Evolutionary conservation across 805 yeast genomes (phyloP), one percentile per base, ranked within the genome.

Genomic region (Suhomyces canberraensis): DNA sequence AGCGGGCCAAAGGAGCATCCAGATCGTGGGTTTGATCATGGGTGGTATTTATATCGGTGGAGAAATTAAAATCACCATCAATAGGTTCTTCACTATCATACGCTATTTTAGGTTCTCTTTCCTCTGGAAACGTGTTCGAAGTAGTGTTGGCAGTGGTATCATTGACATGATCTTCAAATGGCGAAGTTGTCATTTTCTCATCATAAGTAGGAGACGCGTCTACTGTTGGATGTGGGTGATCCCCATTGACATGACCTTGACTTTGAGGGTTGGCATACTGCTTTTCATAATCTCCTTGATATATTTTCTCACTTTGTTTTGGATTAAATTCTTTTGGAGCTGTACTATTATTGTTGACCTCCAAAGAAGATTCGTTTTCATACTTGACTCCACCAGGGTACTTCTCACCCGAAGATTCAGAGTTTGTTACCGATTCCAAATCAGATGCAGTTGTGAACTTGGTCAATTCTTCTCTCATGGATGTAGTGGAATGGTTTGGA

Each of bases 31-130:
- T 26, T 9, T 32, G 21, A 21, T 40, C 26, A 16, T 38, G 37
- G 16, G 46, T 42, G n/a, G 40, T 39, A 21, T 39, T 29, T 22
- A 42, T 39, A 4, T 35, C 48, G 17, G 39, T 48, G 29, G 61
- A 53, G 28, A 58, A 56, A 39, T 59, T 54, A 36, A 57, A 58
- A 39, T 59, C 64, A 4, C 61, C 61, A 17, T 58, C 60, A 25
- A 46, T 41, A n/a, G 29, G 33, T 16, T 41, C 44, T 8, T 33
- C 31, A 5, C 29, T 30, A 11, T 35, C 36, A 19, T 26, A 38
- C 11, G 34, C 17, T 8, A 4, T 18, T 16, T 36, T 31, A 8
- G 31, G 21, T 5, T 18, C 22, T 11, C 19, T 27, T 13, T 24
- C 25, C 11, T 31, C 33, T 3, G 37, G 24, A 25, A 25, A 32